Percentiles rank a stretch among this genome's conserved stretches.
Evolutionary conservation across 2,329 filamentous ascomycete genomes (phyloP).

Genomic region (Leptographium lundbergii): DNA sequence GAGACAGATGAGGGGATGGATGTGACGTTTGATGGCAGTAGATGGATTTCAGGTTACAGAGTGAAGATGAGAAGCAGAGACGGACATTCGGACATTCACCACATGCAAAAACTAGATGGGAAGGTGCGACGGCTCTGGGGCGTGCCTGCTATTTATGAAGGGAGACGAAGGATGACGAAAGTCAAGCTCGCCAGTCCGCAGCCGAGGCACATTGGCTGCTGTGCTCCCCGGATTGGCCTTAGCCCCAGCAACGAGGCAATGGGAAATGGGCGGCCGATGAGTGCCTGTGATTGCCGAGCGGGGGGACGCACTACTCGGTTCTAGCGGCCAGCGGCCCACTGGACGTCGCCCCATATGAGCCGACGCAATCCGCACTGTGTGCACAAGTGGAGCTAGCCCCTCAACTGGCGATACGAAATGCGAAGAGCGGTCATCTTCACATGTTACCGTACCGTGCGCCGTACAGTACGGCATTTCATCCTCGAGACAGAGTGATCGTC

Average conservation of each 20-base stretch:
- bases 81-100: not conserved
- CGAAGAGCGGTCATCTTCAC: not conserved
- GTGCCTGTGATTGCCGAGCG: conserved; percentile 12
- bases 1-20: not conserved
- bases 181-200: conserved; percentile 5
- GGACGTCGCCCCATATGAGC: not conserved
- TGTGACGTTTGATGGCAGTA: not conserved
- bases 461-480: not conserved
- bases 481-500: not conserved
- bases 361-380: not conserved
- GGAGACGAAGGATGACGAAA: not conserved
- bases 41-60: not conserved
- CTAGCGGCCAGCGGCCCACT: not conserved
- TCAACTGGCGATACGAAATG: not conserved
- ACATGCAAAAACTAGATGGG: not conserved
- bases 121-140: not conserved
- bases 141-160: not conserved
- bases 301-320: not conserved
- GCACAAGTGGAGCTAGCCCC: not conserved
- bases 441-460: not conserved
- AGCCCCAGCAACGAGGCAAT: not conserved
- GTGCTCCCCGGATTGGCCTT: not conserved
- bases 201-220: conserved; percentile 7
- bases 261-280: not conserved
- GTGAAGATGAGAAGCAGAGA: not conserved